Base-by-base conservation (phyloP, 139 green algal genomes). In the Astrephomene gubernaculifera region DNA sequence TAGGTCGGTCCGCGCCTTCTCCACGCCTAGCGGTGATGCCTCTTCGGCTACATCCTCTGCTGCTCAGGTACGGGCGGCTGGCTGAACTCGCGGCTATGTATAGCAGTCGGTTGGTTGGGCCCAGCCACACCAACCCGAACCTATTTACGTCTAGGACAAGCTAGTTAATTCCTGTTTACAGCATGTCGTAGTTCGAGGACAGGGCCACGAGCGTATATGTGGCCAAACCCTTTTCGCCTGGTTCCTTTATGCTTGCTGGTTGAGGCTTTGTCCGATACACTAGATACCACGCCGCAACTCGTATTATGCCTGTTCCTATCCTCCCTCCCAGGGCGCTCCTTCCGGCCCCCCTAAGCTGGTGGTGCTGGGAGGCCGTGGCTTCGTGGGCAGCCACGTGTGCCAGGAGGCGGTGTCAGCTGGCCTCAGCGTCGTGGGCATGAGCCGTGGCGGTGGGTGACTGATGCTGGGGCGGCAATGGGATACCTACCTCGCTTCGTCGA, bases 291-390 rank as follows among this genome's bases (percentile, higher is more conserved):
- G 8, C 27, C 27, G 24, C 33, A 41, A 5, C 17, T 9, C 63
- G 38, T 70, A 35, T 35, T 41, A 35, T 36, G 5, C 63, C 17
- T 41, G 36, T 33, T 36, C 63, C 38, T 3, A 29, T 35, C 61
- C 29, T 3, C 61, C 61, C 61, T n/a, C 27, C 19, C 61, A 39
- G 4, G 7, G 8, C 6, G 4, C 29, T 24, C 29, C 29, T 9
- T 35, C 44, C n/a, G 71, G n/a, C 33, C 53, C 53, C 24, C 87
- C 91, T 5, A 93, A 91, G 72, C 71, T 98, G 25, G 75, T 99
- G 9, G 94, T 99, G 21, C 97, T 99, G 90, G 96, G 96, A 31
- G 96, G 96, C 52, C 94, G 91, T 45, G 96, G 96, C 69, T 99
- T 96, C 85, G 96, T 99, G 27, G 96, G 96, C 69, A 95, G 83